These are phyloP conservation scores for Pythium brassicae DNA, from an alignment of 352 stramenopile species.

Conservation along the genomic window DNA sequence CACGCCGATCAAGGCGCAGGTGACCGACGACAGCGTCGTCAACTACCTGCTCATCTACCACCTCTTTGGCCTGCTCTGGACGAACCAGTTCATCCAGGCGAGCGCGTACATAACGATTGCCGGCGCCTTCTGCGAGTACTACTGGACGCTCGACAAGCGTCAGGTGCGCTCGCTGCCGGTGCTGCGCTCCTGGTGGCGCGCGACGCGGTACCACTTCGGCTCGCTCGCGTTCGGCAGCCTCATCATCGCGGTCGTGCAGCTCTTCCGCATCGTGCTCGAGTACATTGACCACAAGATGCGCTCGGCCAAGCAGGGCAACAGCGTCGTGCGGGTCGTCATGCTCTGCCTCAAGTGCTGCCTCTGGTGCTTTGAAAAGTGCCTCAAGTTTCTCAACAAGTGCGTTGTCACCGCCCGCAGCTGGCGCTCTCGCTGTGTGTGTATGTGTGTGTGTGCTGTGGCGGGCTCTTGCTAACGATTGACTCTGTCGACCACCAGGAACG, in stretches of 20 bases:
- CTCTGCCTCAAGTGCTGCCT: slow-evolving; percentile 88
- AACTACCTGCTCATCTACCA: slow-evolving; percentile 85
- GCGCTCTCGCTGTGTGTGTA: neutral
- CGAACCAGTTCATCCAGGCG: slow-evolving; percentile 82
- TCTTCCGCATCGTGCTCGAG: slow-evolving; percentile 63
- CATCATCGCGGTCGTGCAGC: slow-evolving; percentile 84
- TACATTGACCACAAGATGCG: slow-evolving; percentile 81
- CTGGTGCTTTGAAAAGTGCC: slow-evolving; percentile 86
- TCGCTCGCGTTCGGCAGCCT: slow-evolving; percentile 85
- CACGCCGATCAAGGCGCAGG: slow-evolving; percentile 25
- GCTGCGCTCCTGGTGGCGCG: slow-evolving; percentile 54
- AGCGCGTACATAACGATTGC: slow-evolving; percentile 71
- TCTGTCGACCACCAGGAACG: slow-evolving; percentile 33
- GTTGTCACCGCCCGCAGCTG: neutral
- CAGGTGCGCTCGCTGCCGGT: slow-evolving; percentile 44
- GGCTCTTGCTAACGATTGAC: neutral
- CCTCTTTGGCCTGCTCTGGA: slow-evolving; percentile 83
- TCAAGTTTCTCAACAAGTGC: slow-evolving; percentile 87
- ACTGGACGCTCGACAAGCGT: slow-evolving; percentile 82
- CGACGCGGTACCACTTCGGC: slow-evolving; percentile 75
- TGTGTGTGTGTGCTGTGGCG: neutral
- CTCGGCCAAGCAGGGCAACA: slow-evolving; percentile 58
- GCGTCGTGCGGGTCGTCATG: slow-evolving; percentile 66
- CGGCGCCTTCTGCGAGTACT: slow-evolving; percentile 81
- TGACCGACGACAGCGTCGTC: slow-evolving; percentile 58